These are phyloP conservation scores for Ilyonectria robusta DNA, from an alignment of 2,329 filamentous ascomycete genomes.

Conservation along the genomic window DNA sequence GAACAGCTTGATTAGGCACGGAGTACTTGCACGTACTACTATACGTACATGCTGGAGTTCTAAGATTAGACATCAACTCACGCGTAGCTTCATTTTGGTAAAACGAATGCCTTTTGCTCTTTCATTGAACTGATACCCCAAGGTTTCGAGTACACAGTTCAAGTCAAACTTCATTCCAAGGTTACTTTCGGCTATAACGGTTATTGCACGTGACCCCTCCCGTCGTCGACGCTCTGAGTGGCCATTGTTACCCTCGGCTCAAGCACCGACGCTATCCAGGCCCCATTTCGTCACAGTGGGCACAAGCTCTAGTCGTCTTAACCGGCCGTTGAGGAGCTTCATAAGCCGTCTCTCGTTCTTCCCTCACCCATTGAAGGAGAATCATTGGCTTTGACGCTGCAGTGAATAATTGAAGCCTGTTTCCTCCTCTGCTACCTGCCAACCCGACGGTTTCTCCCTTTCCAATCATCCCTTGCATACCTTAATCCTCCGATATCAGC, in stretches of 20 bases:
- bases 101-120: not conserved
- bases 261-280: conserved; percentile 42
- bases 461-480: not conserved
- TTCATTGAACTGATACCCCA: not conserved
- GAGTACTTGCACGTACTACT: not conserved
- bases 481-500: conserved; percentile 2
- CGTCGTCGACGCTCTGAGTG: conserved; percentile 40
- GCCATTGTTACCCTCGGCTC: conserved; percentile 47
- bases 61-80: conserved; percentile 4
- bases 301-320: conserved; percentile 38
- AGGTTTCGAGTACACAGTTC: not conserved
- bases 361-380: conserved; percentile 9
- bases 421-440: not conserved
- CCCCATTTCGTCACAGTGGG: conserved; percentile 45
- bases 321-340: conserved; percentile 31
- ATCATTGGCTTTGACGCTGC: not conserved
- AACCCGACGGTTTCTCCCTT: not conserved
- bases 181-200: conserved; percentile 6
- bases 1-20: not conserved
- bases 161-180: not conserved
- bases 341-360: conserved; percentile 7
- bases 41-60: not conserved
- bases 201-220: conserved; percentile 37
- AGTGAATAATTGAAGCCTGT: conserved; percentile 18
- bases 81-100: not conserved